A percentile compares a stretch with the other conserved stretches of the same genome.
These are phyloP conservation scores for Candida silvatica DNA, from an alignment of 805 yeast genomes.

Conservation along the genomic window DNA sequence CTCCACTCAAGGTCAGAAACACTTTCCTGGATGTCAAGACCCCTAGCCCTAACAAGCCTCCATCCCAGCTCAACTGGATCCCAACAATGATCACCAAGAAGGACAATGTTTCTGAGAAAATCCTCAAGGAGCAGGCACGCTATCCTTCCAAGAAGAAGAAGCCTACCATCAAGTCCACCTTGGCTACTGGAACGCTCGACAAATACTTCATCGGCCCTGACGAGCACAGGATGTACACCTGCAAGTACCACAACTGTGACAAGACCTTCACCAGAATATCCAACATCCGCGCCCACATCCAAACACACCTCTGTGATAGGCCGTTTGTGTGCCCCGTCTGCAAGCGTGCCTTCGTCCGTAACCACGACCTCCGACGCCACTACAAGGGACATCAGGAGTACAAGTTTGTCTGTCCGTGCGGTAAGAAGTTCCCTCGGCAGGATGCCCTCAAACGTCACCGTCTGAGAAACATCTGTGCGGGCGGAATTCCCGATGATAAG, in stretches of 20 bases:
- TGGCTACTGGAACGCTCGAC: slow-evolving; percentile 89
- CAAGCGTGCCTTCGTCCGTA: slow-evolving; percentile 83
- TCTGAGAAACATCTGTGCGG: slow-evolving; percentile 70
- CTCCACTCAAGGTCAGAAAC: slow-evolving; percentile 21
- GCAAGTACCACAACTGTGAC: slow-evolving; percentile 62
- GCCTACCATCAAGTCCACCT: slow-evolving; percentile 49
- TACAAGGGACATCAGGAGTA: slow-evolving; percentile 76
- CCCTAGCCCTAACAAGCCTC: slow-evolving; percentile 21
- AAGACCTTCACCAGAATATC: slow-evolving; percentile 82
- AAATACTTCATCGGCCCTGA: slow-evolving; percentile 77
- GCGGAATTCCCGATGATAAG: slow-evolving; percentile 44
- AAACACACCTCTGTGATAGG: slow-evolving; percentile 90
- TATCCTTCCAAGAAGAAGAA: slow-evolving; percentile 39
- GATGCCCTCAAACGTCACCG: slow-evolving; percentile 85
- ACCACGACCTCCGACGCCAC: slow-evolving; percentile 90
- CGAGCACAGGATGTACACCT: slow-evolving; percentile 58
- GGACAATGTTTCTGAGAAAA: slow-evolving; percentile 18
- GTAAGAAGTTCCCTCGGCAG: slow-evolving; percentile 84
- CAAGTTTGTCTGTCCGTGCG: slow-evolving; percentile 76
- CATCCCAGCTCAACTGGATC: slow-evolving; percentile 25
- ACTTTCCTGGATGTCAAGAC: slow-evolving; percentile 16
- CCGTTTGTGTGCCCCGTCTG: slow-evolving; percentile 82
- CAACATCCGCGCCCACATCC: slow-evolving; percentile 91
- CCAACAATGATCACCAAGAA: slow-evolving; percentile 26
- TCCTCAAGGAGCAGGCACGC: slow-evolving; percentile 29